Percentiles rank a stretch among this genome's conserved stretches.
phyloP scores from a whole-genome alignment of 2,329 filamentous ascomycete genomes.

The Fusarium luffae region DNA sequence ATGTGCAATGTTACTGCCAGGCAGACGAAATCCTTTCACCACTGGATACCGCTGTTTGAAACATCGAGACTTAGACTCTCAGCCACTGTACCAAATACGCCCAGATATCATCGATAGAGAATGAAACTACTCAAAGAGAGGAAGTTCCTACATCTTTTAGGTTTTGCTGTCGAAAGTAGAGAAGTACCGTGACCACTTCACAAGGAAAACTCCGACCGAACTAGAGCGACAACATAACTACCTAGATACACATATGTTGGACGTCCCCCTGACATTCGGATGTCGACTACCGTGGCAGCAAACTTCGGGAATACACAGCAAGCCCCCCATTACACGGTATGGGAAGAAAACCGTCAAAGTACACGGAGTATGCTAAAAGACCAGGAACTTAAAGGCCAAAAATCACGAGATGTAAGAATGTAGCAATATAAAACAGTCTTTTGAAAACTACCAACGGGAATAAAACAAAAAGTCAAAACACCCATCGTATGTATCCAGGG shows the following conservation, averaged over 20 bases:
- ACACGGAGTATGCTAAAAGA: background rate
- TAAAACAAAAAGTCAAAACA: slow-evolving; percentile 16
- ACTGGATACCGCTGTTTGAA: background rate
- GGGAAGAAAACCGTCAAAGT: background rate
- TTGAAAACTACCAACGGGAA: background rate
- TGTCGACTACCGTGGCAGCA: background rate
- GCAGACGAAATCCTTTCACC: background rate
- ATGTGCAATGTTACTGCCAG: background rate
- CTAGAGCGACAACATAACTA: background rate
- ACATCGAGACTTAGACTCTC: background rate
- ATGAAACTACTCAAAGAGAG: background rate
- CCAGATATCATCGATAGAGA: background rate
- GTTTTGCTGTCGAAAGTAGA: background rate
- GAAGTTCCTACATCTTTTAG: background rate
- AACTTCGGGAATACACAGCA: background rate
- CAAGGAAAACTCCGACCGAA: background rate
- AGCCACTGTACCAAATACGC: background rate
- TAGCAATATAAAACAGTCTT: slow-evolving; percentile 1
- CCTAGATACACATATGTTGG: background rate
- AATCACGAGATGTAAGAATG: background rate
- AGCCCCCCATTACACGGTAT: background rate
- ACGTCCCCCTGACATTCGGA: background rate
- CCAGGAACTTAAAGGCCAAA: background rate
- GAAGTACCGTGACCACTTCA: background rate
- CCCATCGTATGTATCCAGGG: slow-evolving; percentile 5